These are phyloP conservation scores for Flaveria ramosissima DNA, from an alignment of 129 eudicot genomes.

Conservation along the genomic window DNA sequence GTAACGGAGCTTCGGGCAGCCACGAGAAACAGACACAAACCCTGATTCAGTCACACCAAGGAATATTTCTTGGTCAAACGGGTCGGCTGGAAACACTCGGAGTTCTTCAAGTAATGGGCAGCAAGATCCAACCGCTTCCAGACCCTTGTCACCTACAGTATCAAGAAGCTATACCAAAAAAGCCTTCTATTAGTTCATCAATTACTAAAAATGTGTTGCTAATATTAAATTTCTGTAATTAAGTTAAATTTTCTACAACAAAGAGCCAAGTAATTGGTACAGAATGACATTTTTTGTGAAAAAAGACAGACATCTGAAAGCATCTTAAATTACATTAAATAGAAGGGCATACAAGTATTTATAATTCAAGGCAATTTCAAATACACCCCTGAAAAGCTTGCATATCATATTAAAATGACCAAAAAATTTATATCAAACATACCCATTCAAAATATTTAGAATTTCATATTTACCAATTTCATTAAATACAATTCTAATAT, in stretches of 20 bases:
- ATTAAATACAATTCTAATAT: background rate
- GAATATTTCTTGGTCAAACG: constrained; percentile 48
- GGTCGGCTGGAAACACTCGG: constrained; percentile 81
- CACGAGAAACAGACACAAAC: constrained; percentile 66
- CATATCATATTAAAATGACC: background rate
- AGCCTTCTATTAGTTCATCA: background rate
- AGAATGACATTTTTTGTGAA: background rate
- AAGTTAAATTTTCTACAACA: too few relatives aligned
- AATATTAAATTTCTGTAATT: too few relatives aligned
- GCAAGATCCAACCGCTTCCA: constrained; percentile 71
- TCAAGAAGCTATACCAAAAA: constrained; percentile 55
- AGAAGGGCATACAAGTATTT: background rate
- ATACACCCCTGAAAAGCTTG: background rate
- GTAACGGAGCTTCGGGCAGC: constrained; percentile 70
- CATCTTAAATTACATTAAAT: background rate
- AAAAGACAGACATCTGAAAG: background rate
- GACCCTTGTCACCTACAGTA: constrained; percentile 73
- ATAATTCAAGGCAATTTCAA: background rate
- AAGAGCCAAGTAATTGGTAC: too few relatives aligned
- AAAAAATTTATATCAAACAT: background rate
- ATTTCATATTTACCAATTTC: background rate
- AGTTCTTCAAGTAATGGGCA: constrained; percentile 85
- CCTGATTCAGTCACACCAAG: constrained; percentile 75
- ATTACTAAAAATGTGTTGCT: background rate
- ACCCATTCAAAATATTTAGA: background rate